phyloP scores from a whole-genome alignment of 768 basidiomycete species.

The Myochromella boudieri region DNA sequence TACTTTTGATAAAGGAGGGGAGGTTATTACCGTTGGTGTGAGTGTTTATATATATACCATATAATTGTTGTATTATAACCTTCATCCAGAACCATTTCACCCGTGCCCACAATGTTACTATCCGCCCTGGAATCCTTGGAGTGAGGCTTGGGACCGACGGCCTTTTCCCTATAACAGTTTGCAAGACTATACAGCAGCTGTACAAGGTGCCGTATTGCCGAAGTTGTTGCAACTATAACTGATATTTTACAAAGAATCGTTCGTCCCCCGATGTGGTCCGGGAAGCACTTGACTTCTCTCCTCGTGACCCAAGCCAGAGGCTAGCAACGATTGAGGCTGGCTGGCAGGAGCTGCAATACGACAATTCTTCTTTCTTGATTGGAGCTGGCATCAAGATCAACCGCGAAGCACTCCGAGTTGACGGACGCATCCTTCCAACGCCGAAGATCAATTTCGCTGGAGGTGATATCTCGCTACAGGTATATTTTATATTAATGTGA shows the following conservation, averaged over 20 bases:
- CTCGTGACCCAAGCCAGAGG: slow-evolving; percentile 21
- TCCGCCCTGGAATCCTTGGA: slow-evolving; percentile 24
- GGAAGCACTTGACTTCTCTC: slow-evolving; percentile 27
- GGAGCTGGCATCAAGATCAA: slow-evolving; percentile 38
- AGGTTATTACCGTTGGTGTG: slow-evolving; percentile 25
- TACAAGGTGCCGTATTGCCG: slow-evolving; percentile 22
- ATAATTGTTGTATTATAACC: background rate
- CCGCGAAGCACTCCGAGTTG: slow-evolving; percentile 26
- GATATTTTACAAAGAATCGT: slow-evolving; percentile 23
- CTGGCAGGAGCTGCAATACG: slow-evolving; percentile 33
- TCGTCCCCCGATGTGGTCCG: slow-evolving; percentile 28
- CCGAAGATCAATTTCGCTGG: slow-evolving; percentile 33
- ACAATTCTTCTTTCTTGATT: slow-evolving; percentile 37
- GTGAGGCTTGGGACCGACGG: slow-evolving; percentile 24
- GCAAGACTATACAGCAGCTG: slow-evolving; percentile 26
- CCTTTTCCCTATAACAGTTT: slow-evolving; percentile 26
- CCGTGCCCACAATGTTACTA: slow-evolving; percentile 17
- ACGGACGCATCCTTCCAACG: slow-evolving; percentile 33
- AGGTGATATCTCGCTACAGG: slow-evolving; percentile 7
- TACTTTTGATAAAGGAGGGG: slow-evolving; percentile 26
- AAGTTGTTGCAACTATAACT: background rate
- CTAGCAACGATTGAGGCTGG: slow-evolving; percentile 22
- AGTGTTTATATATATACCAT: background rate
- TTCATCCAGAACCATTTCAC: slow-evolving; percentile 27
- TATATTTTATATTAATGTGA: background rate